A percentile compares a stretch with the other conserved stretches of the same genome.
phyloP scores from a whole-genome alignment of 1,284 basidiomycete species.

The Trametes hirsuta region DNA sequence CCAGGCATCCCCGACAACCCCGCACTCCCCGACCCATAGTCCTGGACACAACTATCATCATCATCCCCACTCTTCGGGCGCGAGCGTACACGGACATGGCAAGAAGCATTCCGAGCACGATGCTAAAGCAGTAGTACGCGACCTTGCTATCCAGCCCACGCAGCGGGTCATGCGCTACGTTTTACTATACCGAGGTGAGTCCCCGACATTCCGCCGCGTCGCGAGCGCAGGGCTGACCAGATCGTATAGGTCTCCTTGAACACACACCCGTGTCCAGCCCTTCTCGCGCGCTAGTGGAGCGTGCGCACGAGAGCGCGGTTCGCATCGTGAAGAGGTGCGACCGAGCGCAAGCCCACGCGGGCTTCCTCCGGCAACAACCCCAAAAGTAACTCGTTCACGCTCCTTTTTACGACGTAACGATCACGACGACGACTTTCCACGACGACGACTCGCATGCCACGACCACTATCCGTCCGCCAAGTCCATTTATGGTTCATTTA shows the following conservation, averaged over 20 bases:
- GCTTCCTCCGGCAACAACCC: constrained; percentile 43
- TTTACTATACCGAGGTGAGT: constrained; percentile 64
- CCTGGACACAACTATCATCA: not conserved
- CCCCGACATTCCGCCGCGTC: constrained; percentile 4
- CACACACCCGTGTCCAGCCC: constrained; percentile 48
- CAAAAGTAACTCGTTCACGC: constrained; percentile 17
- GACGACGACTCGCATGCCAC: not conserved
- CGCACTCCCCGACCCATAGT: constrained; percentile 2
- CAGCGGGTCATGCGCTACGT: constrained; percentile 74
- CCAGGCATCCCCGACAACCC: constrained; percentile 10
- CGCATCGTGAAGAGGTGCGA: constrained; percentile 68
- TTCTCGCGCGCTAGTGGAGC: constrained; percentile 53
- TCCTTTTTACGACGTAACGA: constrained; percentile 12
- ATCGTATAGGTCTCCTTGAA: constrained; percentile 43
- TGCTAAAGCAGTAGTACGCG: constrained; percentile 47
- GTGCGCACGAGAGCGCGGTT: constrained; percentile 59
- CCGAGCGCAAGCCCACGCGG: constrained; percentile 62
- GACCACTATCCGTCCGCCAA: not conserved
- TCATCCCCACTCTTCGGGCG: constrained; percentile 5
- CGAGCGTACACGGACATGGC: constrained; percentile 16
- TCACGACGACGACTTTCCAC: constrained; percentile 2
- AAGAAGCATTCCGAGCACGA: constrained; percentile 25
- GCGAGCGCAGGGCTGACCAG: not conserved
- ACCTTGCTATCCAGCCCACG: constrained; percentile 70
- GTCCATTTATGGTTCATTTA: not conserved